Evolutionary conservation across 495 filamentous ascomycete species (phyloP).

Genomic region (Aspergillus wentii): DNA sequence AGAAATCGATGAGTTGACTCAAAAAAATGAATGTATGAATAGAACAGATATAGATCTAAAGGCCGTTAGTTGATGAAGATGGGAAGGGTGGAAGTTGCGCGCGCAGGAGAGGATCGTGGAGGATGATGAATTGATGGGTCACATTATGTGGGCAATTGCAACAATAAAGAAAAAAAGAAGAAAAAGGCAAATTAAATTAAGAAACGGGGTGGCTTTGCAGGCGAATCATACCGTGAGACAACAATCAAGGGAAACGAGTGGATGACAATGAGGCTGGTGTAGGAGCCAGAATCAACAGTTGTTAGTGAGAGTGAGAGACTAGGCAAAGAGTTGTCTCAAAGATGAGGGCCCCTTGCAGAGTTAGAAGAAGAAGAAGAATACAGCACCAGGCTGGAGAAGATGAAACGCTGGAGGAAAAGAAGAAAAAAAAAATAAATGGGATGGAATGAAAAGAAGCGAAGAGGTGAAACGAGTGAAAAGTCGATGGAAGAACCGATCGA

Average conservation of each 20-base stretch:
- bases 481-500: not conserved
- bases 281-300: conserved; percentile 7
- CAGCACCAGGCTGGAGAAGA: conserved; percentile 36
- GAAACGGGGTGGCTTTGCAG: not conserved
- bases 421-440: conserved; percentile 6
- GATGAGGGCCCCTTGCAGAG: conserved; percentile 22
- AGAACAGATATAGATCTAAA: not conserved
- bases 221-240: not conserved
- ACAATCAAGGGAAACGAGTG: not conserved
- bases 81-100: not conserved
- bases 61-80: not conserved
- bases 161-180: not conserved
- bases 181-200: not conserved
- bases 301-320: conserved; percentile 7
- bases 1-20: not conserved
- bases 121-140: not conserved
- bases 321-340: no score
- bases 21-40: not conserved
- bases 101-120: not conserved
- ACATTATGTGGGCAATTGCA: not conserved
- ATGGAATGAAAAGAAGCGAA: conserved; percentile 8
- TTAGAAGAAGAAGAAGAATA: conserved; percentile 10
- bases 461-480: conserved; percentile 1
- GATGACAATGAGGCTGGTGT: conserved; percentile 3
- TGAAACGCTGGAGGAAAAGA: not conserved